Evolutionary conservation across 2,329 filamentous ascomycete genomes (phyloP).

Genomic region (Microdochium nivale): DNA sequence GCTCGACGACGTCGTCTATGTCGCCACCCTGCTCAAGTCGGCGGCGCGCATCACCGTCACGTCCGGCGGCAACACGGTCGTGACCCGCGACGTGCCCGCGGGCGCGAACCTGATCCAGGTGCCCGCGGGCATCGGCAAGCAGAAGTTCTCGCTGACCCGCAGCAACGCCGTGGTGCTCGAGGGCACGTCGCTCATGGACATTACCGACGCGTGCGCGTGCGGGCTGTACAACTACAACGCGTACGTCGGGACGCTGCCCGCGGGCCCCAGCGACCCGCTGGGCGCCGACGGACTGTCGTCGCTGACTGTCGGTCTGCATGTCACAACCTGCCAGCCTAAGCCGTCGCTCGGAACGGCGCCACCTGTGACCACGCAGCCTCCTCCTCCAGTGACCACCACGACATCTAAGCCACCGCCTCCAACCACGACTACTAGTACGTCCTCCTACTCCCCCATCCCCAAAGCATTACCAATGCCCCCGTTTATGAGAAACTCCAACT

Average conservation of each 20-base stretch:
- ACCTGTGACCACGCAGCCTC: background rate
- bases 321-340: conserved; percentile 12
- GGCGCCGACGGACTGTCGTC: conserved; percentile 20
- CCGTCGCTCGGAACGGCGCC: conserved; percentile 13
- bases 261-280: conserved; percentile 23
- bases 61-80: conserved; percentile 30
- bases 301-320: conserved; percentile 17
- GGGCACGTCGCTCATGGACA: conserved; percentile 39
- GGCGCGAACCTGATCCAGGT: conserved; percentile 34
- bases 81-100: conserved; percentile 34
- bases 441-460: too few species aligned
- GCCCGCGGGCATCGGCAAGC: conserved; percentile 36
- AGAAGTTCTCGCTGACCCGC: conserved; percentile 36
- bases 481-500: background rate
- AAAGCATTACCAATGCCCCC: too few species aligned
- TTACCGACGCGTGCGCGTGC: conserved; percentile 37
- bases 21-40: conserved; percentile 39
- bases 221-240: conserved; percentile 50
- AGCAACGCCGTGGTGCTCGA: conserved; percentile 29
- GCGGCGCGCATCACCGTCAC: conserved; percentile 33
- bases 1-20: conserved; percentile 40
- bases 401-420: background rate
- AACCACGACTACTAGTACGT: too few species aligned
- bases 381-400: background rate
- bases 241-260: conserved; percentile 41